These are phyloP conservation scores for Didymella pinodella DNA, from an alignment of 2,329 filamentous ascomycete species.

Conservation along the genomic window DNA sequence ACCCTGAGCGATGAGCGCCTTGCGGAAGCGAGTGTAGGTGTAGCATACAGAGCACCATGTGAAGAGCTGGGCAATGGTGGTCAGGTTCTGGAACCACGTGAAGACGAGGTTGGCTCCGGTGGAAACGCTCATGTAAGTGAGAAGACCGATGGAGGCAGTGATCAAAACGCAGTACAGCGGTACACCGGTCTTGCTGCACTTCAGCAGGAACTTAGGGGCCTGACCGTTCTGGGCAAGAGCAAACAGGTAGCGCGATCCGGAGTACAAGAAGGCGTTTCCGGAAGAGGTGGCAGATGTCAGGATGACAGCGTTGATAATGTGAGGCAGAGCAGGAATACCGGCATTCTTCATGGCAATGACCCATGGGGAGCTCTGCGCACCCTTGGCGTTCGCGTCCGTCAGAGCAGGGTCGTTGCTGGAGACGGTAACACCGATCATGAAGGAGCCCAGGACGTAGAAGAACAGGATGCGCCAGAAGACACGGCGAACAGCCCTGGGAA, in stretches of 20 bases:
- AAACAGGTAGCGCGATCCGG: conserved; percentile 62
- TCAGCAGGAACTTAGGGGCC: conserved; percentile 61
- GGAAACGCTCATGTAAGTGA: conserved; percentile 61
- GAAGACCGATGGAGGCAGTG: conserved; percentile 52
- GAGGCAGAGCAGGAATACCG: conserved; percentile 71
- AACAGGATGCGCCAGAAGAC: conserved; percentile 64
- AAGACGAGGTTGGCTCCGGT: conserved; percentile 61
- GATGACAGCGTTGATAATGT: conserved; percentile 79
- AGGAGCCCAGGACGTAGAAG: conserved; percentile 62
- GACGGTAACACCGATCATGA: conserved; percentile 68
- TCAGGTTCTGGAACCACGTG: conserved; percentile 75
- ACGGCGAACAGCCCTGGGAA: conserved; percentile 63
- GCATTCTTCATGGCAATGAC: conserved; percentile 74
- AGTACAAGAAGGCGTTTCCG: conserved; percentile 70
- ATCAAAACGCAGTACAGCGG: conserved; percentile 51
- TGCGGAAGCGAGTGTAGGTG: conserved; percentile 66
- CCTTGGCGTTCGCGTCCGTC: conserved; percentile 52
- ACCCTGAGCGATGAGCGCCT: conserved; percentile 56
- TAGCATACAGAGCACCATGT: conserved; percentile 64
- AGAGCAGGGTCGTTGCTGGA: conserved; percentile 62
- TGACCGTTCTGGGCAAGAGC: conserved; percentile 59
- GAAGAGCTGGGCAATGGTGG: conserved; percentile 64
- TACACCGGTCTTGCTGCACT: conserved; percentile 57
- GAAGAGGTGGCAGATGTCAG: conserved; percentile 75
- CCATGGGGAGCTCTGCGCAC: conserved; percentile 49